These are phyloP conservation scores for Trichoderma koningiopsis DNA, from an alignment of 2,329 filamentous ascomycete species.

Conservation along the genomic window DNA sequence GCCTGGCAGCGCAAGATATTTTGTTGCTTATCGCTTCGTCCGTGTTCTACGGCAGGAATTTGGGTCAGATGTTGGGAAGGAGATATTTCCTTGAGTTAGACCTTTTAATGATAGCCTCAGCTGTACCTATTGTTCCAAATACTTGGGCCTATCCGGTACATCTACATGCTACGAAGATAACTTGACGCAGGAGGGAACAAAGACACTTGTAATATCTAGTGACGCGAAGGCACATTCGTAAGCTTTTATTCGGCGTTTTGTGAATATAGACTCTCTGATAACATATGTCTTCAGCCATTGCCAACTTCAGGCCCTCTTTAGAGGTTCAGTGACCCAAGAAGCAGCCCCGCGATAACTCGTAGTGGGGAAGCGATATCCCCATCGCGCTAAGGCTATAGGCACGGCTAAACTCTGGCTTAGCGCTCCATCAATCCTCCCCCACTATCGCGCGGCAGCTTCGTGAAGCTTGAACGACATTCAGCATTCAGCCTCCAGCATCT, in stretches of 20 bases:
- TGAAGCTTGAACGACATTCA: constrained; percentile 1
- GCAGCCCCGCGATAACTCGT: neutral
- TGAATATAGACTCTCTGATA: neutral
- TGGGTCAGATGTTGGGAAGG: neutral
- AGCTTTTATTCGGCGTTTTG: neutral
- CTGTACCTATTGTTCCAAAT: too few relatives aligned
- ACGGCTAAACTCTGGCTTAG: constrained; percentile 8
- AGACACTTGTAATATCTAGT: too few relatives aligned
- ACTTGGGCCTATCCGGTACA: too few relatives aligned
- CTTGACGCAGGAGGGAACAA: too few relatives aligned
- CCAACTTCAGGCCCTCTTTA: neutral
- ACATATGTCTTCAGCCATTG: neutral
- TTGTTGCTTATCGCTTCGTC: neutral
- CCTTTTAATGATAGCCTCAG: neutral
- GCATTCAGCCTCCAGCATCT: neutral
- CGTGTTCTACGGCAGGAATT: neutral
- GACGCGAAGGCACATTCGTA: too few relatives aligned
- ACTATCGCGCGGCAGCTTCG: constrained; percentile 13
- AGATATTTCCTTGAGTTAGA: neutral
- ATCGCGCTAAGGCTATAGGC: neutral
- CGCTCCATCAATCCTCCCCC: constrained; percentile 1
- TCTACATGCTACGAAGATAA: too few relatives aligned
- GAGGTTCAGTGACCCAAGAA: neutral
- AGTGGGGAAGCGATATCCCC: neutral
- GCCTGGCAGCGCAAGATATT: neutral